phyloP scores from a whole-genome alignment of 306 rosid genomes.

The Quercus mongolica region DNA sequence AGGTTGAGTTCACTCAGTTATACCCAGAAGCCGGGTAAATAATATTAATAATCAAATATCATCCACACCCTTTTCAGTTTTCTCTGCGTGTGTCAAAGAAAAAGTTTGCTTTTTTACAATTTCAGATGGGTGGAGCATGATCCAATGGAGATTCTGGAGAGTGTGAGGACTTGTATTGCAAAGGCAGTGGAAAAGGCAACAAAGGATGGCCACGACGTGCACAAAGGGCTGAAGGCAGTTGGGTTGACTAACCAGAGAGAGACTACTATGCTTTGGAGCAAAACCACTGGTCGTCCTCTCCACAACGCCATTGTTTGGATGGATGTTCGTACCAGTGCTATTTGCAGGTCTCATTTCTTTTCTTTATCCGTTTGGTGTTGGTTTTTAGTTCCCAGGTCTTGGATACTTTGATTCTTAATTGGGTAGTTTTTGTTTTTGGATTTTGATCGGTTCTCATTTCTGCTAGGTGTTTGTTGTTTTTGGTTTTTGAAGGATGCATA shows the following conservation, averaged over 20 bases:
- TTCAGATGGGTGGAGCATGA: constrained; percentile 92
- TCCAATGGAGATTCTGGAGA: constrained; percentile 83
- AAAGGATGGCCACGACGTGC: constrained; percentile 73
- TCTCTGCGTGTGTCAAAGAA: neutral
- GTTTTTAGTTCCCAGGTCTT: neutral
- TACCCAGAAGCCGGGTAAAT: constrained; percentile 79
- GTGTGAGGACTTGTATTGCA: constrained; percentile 60
- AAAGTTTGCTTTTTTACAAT: neutral
- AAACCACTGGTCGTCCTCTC: constrained; percentile 83
- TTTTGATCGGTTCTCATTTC: too few relatives aligned
- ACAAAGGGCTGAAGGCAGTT: constrained; percentile 65
- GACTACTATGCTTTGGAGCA: constrained; percentile 90
- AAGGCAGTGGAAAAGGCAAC: constrained; percentile 85
- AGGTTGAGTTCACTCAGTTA: constrained; percentile 87
- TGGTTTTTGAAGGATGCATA: neutral
- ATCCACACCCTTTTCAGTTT: neutral
- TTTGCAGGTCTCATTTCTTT: constrained; percentile 60
- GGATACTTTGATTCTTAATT: neutral
- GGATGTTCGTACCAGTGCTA: constrained; percentile 77
- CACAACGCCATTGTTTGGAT: constrained; percentile 90
- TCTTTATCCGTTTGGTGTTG: neutral
- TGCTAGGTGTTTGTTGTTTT: neutral
- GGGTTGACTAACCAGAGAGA: constrained; percentile 96
- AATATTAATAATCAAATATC: neutral
- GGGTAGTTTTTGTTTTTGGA: neutral